Evolutionary conservation across 306 rosid species (phyloP).

Genomic region (Glycine tomentella): DNA sequence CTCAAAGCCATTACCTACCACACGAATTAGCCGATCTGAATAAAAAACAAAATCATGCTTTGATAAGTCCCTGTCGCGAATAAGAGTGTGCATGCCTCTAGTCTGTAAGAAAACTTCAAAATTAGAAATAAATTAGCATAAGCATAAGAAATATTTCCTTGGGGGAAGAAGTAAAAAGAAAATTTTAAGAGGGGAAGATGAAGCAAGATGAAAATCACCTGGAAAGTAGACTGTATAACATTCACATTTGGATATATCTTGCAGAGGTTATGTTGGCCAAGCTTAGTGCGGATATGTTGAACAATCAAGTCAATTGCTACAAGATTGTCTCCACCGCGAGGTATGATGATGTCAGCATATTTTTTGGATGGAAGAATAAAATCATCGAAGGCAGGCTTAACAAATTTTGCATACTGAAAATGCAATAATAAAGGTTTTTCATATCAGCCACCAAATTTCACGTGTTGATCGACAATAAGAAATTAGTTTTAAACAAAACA

Average conservation of each 20-base stretch:
- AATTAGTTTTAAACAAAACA: conserved; percentile 26
- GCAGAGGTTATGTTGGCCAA: conserved; percentile 94
- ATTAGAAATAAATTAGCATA: conserved; percentile 30
- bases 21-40: conserved; percentile 91
- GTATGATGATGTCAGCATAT: conserved; percentile 92
- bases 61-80: conserved; percentile 82
- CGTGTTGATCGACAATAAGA: conserved; percentile 26
- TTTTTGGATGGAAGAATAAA: conserved; percentile 94
- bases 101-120: conserved; percentile 62
- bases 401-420: conserved; percentile 89
- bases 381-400: conserved; percentile 96
- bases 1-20: conserved; percentile 60
- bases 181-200: conserved; percentile 8
- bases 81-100: conserved; percentile 95
- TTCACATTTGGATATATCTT: conserved; percentile 84
- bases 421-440: conserved; percentile 11
- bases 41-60: conserved; percentile 93
- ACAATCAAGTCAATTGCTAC: conserved; percentile 97
- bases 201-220: conserved; percentile 64
- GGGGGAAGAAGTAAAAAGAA: conserved; percentile 22
- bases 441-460: conserved; percentile 45
- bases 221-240: conserved; percentile 85
- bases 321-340: conserved; percentile 88
- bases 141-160: conserved; percentile 20
- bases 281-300: conserved; percentile 92